These are phyloP conservation scores for Coniochaeta pulveracea DNA, from an alignment of 2,329 filamentous ascomycete genomes.

Conservation along the genomic window DNA sequence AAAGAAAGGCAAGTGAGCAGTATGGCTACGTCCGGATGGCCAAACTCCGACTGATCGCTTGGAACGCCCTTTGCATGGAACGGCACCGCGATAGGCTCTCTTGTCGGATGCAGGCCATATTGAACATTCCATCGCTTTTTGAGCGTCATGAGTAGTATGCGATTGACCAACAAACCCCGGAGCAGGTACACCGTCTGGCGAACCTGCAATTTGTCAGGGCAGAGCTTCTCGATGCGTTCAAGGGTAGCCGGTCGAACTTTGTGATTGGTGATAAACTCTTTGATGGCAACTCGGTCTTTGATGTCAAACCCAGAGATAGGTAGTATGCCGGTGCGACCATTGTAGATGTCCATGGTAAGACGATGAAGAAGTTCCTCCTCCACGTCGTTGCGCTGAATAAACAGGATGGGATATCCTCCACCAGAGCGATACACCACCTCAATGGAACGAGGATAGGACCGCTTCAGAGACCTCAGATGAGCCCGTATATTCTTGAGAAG, in stretches of 20 bases:
- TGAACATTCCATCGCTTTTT: constrained; percentile 57
- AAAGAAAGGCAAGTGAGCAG: constrained; percentile 54
- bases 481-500: constrained; percentile 27
- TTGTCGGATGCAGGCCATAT: constrained; percentile 43
- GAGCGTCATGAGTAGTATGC: constrained; percentile 46
- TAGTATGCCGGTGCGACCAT: constrained; percentile 18
- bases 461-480: constrained; percentile 23
- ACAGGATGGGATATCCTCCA: constrained; percentile 41
- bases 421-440: constrained; percentile 28
- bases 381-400: constrained; percentile 37
- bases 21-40: constrained; percentile 57
- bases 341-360: constrained; percentile 28
- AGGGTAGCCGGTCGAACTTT: constrained; percentile 7
- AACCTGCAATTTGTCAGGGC: constrained; percentile 19
- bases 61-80: constrained; percentile 56
- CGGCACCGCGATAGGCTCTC: constrained; percentile 54
- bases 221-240: constrained; percentile 16
- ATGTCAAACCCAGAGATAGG: constrained; percentile 17
- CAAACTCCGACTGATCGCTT: constrained; percentile 50
- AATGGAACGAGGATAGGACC: constrained; percentile 26
- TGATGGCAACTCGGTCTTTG: constrained; percentile 16
- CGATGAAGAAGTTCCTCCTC: constrained; percentile 29
- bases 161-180: constrained; percentile 49
- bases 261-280: constrained; percentile 9
- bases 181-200: constrained; percentile 37